Conservation (phyloP, 768 basidiomycete genomes). For the Dioszegia hungarica region DNA sequence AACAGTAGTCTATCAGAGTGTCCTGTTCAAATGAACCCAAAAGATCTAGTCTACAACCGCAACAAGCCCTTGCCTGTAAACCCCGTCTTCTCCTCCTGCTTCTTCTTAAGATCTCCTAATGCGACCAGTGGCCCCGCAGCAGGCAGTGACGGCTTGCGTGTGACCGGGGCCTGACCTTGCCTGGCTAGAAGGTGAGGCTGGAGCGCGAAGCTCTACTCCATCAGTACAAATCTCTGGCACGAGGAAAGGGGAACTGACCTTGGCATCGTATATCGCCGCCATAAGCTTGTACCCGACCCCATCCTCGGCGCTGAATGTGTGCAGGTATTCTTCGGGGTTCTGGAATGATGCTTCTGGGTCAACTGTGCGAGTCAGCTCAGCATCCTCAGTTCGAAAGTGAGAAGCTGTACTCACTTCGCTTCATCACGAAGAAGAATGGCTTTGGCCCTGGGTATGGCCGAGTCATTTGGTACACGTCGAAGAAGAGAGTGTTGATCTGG, state of each 20-base stretch:
- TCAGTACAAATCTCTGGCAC: neutral
- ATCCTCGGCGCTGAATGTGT: constrained; percentile 71
- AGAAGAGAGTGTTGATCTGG: constrained; percentile 57
- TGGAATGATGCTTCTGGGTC: constrained; percentile 69
- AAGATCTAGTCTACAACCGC: constrained; percentile 27
- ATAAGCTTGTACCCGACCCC: constrained; percentile 29
- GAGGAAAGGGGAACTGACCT: constrained; percentile 22
- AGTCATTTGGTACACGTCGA: constrained; percentile 78
- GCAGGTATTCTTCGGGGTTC: constrained; percentile 78
- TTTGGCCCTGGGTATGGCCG: constrained; percentile 75
- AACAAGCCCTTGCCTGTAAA: constrained; percentile 34
- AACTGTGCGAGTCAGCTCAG: constrained; percentile 8
- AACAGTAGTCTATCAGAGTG: too few species aligned
- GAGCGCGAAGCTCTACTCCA: constrained; percentile 8
- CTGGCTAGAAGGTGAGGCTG: neutral
- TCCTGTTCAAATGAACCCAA: too few species aligned
- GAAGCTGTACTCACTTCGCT: constrained; percentile 52
- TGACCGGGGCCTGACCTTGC: neutral
- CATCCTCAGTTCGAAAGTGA: neutral
- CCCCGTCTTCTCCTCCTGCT: constrained; percentile 9
- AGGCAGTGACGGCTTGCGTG: neutral
- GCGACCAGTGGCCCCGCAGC: constrained; percentile 2
- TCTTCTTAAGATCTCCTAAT: constrained; percentile 6
- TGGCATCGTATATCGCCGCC: constrained; percentile 40
- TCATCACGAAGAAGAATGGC: constrained; percentile 75